A percentile compares a stretch with the other conserved stretches of the same genome.
Evolutionary conservation across 2,329 filamentous ascomycete species (phyloP).

Genomic region (Xylaria sp.): DNA sequence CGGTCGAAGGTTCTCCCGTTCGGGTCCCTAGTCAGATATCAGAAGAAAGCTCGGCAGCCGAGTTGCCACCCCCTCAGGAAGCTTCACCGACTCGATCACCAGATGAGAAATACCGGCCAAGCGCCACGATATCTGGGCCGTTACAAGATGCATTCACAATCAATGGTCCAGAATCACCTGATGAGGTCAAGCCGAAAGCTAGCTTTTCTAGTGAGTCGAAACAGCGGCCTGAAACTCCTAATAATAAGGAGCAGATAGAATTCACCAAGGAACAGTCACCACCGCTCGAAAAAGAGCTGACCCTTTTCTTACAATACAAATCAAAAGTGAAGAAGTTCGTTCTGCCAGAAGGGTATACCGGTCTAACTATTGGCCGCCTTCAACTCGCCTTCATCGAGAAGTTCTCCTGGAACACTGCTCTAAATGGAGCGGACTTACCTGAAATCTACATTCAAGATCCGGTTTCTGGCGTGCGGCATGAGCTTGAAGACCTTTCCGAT

Average conservation of each 20-base stretch:
- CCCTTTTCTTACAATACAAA: conserved; percentile 94
- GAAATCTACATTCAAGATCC: conserved; percentile 99
- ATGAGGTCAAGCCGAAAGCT: conserved; percentile 41
- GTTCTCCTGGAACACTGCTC: conserved; percentile 98
- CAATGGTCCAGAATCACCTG: conserved; percentile 46
- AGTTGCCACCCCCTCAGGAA: conserved; percentile 44
- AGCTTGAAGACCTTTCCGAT: conserved; percentile 90
- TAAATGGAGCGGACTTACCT: conserved; percentile 89
- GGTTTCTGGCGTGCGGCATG: conserved; percentile 94
- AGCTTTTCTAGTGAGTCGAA: conserved; percentile 38
- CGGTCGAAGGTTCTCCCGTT: conserved; percentile 67
- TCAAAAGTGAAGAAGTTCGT: conserved; percentile 97
- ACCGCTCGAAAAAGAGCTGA: conserved; percentile 83
- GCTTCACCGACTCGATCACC: conserved; percentile 66
- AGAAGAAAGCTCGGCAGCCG: conserved; percentile 62
- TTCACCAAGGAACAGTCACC: conserved; percentile 73
- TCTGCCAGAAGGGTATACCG: conserved; percentile 82
- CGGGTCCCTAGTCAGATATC: conserved; percentile 69
- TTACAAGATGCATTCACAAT: conserved; percentile 60
- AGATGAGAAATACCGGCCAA: conserved; percentile 70
- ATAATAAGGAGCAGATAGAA: conserved; percentile 62
- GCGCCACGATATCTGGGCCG: conserved; percentile 69
- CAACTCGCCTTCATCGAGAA: conserved; percentile 99
- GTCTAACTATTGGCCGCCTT: conserved; percentile 85
- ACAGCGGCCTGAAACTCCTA: conserved; percentile 50